phyloP scores from a whole-genome alignment of 140 eudicot genomes.

The Senecio squalidus region DNA sequence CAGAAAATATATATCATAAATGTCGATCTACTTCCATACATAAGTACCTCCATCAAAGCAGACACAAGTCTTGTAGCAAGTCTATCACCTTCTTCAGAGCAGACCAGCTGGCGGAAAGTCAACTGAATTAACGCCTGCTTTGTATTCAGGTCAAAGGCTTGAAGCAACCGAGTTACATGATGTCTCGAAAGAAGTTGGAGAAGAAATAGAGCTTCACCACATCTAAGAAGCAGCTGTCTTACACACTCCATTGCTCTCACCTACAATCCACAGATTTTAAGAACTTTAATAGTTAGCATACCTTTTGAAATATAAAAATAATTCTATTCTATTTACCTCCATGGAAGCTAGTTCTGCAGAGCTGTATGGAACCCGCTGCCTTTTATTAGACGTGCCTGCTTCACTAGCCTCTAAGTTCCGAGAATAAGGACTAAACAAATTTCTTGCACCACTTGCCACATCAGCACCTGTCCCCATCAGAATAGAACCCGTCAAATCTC shows the following conservation, averaged over 20 bases:
- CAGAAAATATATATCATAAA: no score
- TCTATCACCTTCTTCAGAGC: conserved; percentile 90
- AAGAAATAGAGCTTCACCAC: conserved; percentile 83
- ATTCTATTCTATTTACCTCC: conserved; percentile 72
- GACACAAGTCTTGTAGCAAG: conserved; percentile 90
- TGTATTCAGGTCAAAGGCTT: conserved; percentile 53
- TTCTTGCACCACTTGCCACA: conserved; percentile 50
- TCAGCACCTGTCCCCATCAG: conserved; percentile 70
- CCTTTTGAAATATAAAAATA: no score
- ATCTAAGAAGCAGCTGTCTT: conserved; percentile 91
- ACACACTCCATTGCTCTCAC: conserved; percentile 95
- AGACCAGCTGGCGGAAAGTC: conserved; percentile 88
- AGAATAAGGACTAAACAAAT: conserved; percentile 61
- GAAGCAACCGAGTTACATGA: conserved; percentile 74
- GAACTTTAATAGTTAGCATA: no score
- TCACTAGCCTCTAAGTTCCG: conserved; percentile 45
- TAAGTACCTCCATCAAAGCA: conserved; percentile 88
- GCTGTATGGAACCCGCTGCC: conserved; percentile 85
- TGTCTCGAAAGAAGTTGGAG: conserved; percentile 95
- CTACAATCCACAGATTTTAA: conserved; percentile 35
- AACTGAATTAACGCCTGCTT: conserved; percentile 63
- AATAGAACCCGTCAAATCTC: conserved; percentile 93
- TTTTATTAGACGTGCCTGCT: conserved; percentile 59
- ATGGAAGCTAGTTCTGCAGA: conserved; percentile 91
- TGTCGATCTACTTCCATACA: no score